phyloP scores from a whole-genome alignment of 331 rosid species.

The Prunus yedoensis region DNA sequence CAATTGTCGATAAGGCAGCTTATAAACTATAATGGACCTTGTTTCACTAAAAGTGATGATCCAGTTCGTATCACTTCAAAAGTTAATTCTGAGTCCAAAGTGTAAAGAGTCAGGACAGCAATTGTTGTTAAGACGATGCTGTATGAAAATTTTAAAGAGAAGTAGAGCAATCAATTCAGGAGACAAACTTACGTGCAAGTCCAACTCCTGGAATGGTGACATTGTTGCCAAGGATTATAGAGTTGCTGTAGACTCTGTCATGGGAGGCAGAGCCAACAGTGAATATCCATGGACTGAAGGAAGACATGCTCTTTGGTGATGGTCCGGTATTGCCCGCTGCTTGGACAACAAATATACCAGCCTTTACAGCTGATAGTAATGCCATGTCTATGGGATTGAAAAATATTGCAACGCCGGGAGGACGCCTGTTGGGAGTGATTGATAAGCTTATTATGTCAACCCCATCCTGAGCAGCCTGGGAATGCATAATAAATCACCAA shows the following conservation, averaged over 20 bases:
- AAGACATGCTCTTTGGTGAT: conserved; percentile 86
- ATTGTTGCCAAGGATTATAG: conserved; percentile 83
- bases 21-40: background rate
- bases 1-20: background rate
- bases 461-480: too few species aligned
- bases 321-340: conserved; percentile 99
- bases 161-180: conserved; percentile 16
- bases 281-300: conserved; percentile 97
- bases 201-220: conserved; percentile 77
- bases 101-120: background rate
- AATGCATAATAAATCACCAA: too few species aligned
- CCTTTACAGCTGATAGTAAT: conserved; percentile 82
- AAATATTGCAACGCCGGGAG: too few species aligned
- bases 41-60: conserved; percentile 2
- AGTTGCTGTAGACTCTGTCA: conserved; percentile 76
- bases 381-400: too few species aligned
- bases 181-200: conserved; percentile 75
- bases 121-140: background rate
- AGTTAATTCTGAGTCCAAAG: background rate
- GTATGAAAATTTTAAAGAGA: background rate
- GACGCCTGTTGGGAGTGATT: too few species aligned
- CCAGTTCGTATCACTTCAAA: background rate
- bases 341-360: conserved; percentile 93
- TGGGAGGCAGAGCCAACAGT: conserved; percentile 93
- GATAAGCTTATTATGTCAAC: too few species aligned